phyloP scores from a whole-genome alignment of 2,329 filamentous ascomycete genomes.

The Herpomyces periplanetae region DNA sequence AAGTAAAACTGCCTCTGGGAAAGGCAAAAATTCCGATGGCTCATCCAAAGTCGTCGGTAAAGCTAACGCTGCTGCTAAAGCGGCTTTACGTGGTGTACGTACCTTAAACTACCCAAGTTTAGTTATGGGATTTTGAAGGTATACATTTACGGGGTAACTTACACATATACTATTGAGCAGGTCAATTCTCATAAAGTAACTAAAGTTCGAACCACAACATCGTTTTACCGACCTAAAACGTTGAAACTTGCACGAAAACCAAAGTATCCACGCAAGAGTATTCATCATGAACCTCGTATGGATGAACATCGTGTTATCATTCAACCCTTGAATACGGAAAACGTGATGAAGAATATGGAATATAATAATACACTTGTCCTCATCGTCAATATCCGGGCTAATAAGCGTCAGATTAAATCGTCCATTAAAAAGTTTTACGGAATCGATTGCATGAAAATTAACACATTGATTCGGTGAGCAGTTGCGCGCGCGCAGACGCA shows the following conservation, averaged over 20 bases:
- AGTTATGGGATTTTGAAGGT: neutral
- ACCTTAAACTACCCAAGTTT: constrained; percentile 5
- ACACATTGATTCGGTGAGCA: constrained; percentile 62
- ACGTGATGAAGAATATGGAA: constrained; percentile 99
- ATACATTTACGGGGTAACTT: neutral
- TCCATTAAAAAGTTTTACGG: constrained; percentile 98
- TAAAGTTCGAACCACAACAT: constrained; percentile 64
- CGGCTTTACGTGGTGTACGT: constrained; percentile 79
- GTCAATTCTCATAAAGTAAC: constrained; percentile 44
- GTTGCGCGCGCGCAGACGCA: neutral
- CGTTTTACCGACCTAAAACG: constrained; percentile 93
- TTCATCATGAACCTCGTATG: constrained; percentile 55
- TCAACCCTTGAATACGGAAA: constrained; percentile 97
- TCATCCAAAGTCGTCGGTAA: constrained; percentile 24
- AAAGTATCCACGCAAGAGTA: constrained; percentile 87
- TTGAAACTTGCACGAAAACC: constrained; percentile 56
- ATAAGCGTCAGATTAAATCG: constrained; percentile 98
- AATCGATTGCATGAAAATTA: constrained; percentile 92
- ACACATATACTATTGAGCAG: constrained; percentile 9
- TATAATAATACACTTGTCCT: constrained; percentile 79
- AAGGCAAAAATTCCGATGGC: constrained; percentile 3
- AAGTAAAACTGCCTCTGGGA: constrained; percentile 1
- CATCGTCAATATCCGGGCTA: constrained; percentile 23
- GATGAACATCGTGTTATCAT: constrained; percentile 94
- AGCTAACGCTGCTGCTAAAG: constrained; percentile 76